phyloP scores from a whole-genome alignment of 1,139 yeast genomes.

The Saccharomyces hybrid region DNA sequence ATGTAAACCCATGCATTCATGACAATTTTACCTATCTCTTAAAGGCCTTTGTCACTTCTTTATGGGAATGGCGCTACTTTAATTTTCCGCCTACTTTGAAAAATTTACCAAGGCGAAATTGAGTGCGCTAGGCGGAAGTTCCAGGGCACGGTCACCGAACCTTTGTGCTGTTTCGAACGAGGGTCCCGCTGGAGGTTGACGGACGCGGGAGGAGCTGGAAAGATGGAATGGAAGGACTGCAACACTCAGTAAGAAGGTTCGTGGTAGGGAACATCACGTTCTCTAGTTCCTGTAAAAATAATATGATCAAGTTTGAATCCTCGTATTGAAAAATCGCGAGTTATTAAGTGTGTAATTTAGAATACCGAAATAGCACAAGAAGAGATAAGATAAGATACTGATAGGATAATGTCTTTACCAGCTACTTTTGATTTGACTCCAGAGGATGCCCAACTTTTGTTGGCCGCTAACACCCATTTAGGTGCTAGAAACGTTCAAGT shows the following conservation, averaged over 20 bases:
- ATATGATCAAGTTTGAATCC: background rate
- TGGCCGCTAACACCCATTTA: constrained; percentile 99
- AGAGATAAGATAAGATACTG: constrained; percentile 24
- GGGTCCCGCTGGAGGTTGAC: background rate
- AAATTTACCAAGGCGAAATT: background rate
- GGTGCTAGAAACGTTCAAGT: constrained; percentile 99
- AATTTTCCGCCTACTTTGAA: background rate
- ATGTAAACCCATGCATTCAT: background rate
- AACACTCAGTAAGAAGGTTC: background rate
- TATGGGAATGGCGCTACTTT: background rate
- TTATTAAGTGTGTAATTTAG: background rate
- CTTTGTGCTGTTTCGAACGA: background rate
- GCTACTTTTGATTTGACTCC: constrained; percentile 88
- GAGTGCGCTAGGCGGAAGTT: background rate
- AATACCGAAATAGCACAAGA: constrained; percentile 8
- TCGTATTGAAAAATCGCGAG: background rate
- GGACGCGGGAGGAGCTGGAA: background rate
- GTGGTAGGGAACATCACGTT: background rate
- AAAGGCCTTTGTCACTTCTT: background rate
- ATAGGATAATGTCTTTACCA: constrained; percentile 63
- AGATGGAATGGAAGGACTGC: background rate
- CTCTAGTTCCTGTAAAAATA: background rate
- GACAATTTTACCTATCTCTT: background rate
- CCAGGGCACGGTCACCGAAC: background rate
- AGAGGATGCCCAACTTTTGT: constrained; percentile 98